These are phyloP conservation scores for Xanthoparmelia taractica DNA, from an alignment of 495 filamentous ascomycete genomes.

Conservation along the genomic window DNA sequence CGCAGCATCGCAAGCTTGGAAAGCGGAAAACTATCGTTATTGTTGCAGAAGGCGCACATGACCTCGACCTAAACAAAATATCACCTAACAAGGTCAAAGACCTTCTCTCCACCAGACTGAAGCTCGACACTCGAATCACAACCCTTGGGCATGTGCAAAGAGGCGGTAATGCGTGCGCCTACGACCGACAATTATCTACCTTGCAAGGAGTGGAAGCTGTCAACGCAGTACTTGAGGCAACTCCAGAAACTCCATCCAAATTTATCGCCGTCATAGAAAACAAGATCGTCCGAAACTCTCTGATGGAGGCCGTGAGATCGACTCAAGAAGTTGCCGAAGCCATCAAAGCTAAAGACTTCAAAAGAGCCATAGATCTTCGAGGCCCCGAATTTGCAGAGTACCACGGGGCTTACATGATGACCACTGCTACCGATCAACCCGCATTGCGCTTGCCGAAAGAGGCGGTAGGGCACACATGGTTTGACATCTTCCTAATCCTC, in stretches of 20 bases:
- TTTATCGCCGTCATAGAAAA: slow-evolving; percentile 97
- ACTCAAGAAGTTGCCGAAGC: slow-evolving; percentile 76
- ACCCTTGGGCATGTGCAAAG: slow-evolving; percentile 95
- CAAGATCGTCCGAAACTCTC: slow-evolving; percentile 82
- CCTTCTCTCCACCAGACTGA: slow-evolving; percentile 69
- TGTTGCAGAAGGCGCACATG: slow-evolving; percentile 89
- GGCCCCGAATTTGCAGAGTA: slow-evolving; percentile 95
- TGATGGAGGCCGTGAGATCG: slow-evolving; percentile 78
- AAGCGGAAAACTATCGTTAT: slow-evolving; percentile 98
- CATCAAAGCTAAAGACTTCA: slow-evolving; percentile 76
- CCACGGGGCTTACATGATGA: slow-evolving; percentile 80
- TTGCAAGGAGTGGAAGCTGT: slow-evolving; percentile 95
- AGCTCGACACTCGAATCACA: slow-evolving; percentile 86
- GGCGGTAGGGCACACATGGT: slow-evolving; percentile 47
- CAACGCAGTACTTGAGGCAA: slow-evolving; percentile 87
- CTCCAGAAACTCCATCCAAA: slow-evolving; percentile 79
- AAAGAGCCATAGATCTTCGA: slow-evolving; percentile 72
- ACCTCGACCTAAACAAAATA: slow-evolving; percentile 78
- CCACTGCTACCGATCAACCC: slow-evolving; percentile 63
- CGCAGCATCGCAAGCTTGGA: slow-evolving; percentile 77
- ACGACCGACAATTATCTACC: slow-evolving; percentile 89
- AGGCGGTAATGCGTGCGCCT: slow-evolving; percentile 84
- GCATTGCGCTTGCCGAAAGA: slow-evolving; percentile 56
- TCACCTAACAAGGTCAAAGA: slow-evolving; percentile 72
- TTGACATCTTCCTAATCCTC: not conserved